phyloP scores from a whole-genome alignment of 1,139 yeast species.

The Hyphopichia wangnamkhiaoensis region DNA sequence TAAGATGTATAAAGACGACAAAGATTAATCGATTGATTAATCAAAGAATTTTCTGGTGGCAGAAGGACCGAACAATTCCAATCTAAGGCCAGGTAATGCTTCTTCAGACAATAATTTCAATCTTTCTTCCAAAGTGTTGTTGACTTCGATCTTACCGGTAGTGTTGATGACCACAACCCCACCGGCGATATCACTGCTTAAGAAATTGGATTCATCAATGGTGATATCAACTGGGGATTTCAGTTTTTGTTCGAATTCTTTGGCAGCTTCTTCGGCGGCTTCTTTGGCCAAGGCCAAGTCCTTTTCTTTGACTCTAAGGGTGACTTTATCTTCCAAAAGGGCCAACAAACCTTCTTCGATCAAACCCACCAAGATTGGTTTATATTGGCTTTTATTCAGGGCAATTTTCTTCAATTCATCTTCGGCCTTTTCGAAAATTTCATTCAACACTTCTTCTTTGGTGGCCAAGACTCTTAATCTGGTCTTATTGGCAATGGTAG shows the following conservation, averaged over 20 bases:
- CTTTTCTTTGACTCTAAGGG: constrained; percentile 65
- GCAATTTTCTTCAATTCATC: constrained; percentile 59
- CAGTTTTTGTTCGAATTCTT: constrained; percentile 61
- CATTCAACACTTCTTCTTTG: constrained; percentile 78
- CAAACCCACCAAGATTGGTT: constrained; percentile 69
- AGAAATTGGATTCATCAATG: constrained; percentile 57
- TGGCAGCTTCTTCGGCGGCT: constrained; percentile 62
- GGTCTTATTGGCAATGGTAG: constrained; percentile 92
- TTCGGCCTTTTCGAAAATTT: constrained; percentile 72
- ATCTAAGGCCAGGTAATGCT: constrained; percentile 90
- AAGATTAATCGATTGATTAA: constrained; percentile 40
- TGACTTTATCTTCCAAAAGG: constrained; percentile 68
- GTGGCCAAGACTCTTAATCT: constrained; percentile 87
- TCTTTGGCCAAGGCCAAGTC: constrained; percentile 68
- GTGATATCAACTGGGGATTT: constrained; percentile 49
- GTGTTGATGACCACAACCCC: constrained; percentile 77
- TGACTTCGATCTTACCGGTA: constrained; percentile 80
- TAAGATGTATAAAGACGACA: background rate
- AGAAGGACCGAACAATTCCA: constrained; percentile 88
- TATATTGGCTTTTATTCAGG: constrained; percentile 53
- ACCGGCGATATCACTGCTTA: constrained; percentile 72
- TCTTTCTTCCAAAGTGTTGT: constrained; percentile 94
- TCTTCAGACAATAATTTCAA: constrained; percentile 77
- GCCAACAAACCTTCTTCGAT: constrained; percentile 82
- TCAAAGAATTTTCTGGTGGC: constrained; percentile 88